Percentiles rank a stretch among this genome's conserved stretches.
phyloP scores from a whole-genome alignment of 495 filamentous ascomycete genomes.

The Aspergillus sparsus region DNA sequence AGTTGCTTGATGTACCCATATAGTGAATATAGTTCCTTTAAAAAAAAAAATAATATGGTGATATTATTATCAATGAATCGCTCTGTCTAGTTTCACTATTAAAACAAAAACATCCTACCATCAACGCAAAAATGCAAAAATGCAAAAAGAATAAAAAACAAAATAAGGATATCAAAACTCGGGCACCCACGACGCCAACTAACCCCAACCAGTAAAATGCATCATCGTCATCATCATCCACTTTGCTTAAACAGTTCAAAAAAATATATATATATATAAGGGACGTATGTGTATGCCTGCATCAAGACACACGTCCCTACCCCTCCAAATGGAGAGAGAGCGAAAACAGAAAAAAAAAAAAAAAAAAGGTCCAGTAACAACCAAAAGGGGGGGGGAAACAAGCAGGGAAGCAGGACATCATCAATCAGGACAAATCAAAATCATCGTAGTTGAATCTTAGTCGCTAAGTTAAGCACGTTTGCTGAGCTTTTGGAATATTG shows the following conservation, averaged over 20 bases:
- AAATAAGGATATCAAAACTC: constrained; percentile 9
- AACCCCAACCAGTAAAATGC: constrained; percentile 16
- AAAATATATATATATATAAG: too few species aligned
- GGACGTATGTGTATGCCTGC: constrained; percentile 22
- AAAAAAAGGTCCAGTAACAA: too few species aligned
- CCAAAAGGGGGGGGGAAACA: too few species aligned
- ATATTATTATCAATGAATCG: neutral
- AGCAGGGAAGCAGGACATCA: constrained; percentile 2
- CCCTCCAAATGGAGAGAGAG: neutral
- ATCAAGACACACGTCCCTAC: constrained; percentile 18
- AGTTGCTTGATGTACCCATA: neutral
- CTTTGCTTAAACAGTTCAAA: neutral
- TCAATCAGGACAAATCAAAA: constrained; percentile 3
- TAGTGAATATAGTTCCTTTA: neutral
- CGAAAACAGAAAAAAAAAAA: constrained; percentile 5
- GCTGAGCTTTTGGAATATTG: constrained; percentile 7
- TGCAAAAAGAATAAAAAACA: neutral
- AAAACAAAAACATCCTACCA: neutral
- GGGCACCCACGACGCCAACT: constrained; percentile 6
- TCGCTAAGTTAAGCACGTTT: neutral
- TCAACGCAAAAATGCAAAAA: constrained; percentile 3
- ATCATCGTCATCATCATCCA: neutral
- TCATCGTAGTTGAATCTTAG: neutral
- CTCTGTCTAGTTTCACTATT: neutral
- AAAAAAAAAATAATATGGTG: neutral